A percentile compares a stretch with the other conserved stretches of the same genome.
These are phyloP conservation scores for Alternaria viburni DNA, from an alignment of 2,329 filamentous ascomycete species.

Conservation along the genomic window DNA sequence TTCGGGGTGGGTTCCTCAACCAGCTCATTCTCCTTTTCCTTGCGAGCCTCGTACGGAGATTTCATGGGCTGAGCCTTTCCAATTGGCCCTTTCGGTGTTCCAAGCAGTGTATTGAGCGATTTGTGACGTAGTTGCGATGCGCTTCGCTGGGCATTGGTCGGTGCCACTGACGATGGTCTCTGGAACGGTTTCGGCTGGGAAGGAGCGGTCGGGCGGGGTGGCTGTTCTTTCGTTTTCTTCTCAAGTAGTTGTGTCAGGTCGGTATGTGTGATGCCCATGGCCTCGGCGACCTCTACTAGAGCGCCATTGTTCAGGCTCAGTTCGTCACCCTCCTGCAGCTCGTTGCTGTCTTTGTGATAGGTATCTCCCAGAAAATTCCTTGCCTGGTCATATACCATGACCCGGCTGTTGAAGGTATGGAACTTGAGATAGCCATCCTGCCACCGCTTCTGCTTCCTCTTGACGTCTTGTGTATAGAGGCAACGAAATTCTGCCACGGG, in stretches of 20 bases:
- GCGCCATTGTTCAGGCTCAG: conserved; percentile 77
- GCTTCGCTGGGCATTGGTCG: conserved; percentile 16
- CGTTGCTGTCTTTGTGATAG: conserved; percentile 74
- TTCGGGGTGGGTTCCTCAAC: conserved; percentile 47
- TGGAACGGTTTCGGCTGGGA: conserved; percentile 28
- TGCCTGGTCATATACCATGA: conserved; percentile 87
- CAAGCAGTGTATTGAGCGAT: conserved; percentile 68
- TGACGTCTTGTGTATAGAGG: conserved; percentile 84
- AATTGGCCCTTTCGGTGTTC: conserved; percentile 67
- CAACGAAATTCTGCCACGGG: conserved; percentile 82
- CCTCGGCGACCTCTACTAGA: conserved; percentile 81
- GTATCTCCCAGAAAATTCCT: conserved; percentile 84
- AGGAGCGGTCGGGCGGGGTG: conserved; percentile 23
- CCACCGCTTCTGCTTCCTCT: conserved; percentile 89
- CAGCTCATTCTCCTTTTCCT: conserved; percentile 38
- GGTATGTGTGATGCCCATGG: conserved; percentile 73
- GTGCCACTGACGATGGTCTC: conserved; percentile 23
- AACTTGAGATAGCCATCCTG: conserved; percentile 88
- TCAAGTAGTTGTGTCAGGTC: conserved; percentile 78
- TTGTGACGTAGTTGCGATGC: conserved; percentile 59
- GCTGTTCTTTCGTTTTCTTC: conserved; percentile 62
- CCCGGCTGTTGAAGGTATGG: conserved; percentile 87
- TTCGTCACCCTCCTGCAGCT: conserved; percentile 82
- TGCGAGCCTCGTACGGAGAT: conserved; percentile 69
- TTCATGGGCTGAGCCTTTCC: conserved; percentile 66